Evolutionary conservation across 345 rosid genomes (phyloP).

Genomic region (Aurinia saxatilis): DNA sequence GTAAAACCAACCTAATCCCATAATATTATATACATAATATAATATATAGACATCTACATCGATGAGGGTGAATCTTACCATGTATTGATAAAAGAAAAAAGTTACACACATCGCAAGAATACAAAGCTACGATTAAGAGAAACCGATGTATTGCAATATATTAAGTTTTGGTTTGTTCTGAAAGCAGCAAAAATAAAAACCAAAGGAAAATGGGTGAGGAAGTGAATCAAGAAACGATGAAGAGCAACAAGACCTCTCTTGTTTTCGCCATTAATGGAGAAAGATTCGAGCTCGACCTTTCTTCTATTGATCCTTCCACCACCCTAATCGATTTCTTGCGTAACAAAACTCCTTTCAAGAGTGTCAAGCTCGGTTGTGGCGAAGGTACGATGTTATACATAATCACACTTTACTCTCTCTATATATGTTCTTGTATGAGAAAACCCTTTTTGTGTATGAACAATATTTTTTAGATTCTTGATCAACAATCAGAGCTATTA

Average conservation of each 20-base stretch:
- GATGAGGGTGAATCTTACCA: neutral
- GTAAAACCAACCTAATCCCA: no score
- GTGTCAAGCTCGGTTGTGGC: conserved; percentile 87
- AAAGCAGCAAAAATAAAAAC: neutral
- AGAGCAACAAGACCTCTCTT: conserved; percentile 26
- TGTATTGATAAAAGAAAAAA: neutral
- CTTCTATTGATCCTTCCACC: conserved; percentile 53
- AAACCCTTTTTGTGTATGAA: neutral
- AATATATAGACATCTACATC: no score
- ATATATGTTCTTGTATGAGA: neutral
- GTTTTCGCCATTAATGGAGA: conserved; percentile 78
- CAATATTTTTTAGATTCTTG: neutral
- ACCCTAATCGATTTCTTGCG: conserved; percentile 86
- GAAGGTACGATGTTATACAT: conserved; percentile 44
- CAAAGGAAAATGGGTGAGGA: neutral
- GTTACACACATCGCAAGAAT: no score
- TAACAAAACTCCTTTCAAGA: conserved; percentile 56
- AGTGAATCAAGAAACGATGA: neutral
- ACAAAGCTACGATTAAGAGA: neutral
- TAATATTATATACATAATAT: no score
- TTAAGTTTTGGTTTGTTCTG: neutral
- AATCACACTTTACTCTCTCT: neutral
- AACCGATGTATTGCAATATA: neutral
- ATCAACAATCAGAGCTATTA: no score
- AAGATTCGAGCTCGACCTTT: conserved; percentile 54